Evolutionary conservation across 257 asterid genomes (phyloP), one percentile per base, ranked within the genome.

Genomic region (Solanum bulbocastanum): DNA sequence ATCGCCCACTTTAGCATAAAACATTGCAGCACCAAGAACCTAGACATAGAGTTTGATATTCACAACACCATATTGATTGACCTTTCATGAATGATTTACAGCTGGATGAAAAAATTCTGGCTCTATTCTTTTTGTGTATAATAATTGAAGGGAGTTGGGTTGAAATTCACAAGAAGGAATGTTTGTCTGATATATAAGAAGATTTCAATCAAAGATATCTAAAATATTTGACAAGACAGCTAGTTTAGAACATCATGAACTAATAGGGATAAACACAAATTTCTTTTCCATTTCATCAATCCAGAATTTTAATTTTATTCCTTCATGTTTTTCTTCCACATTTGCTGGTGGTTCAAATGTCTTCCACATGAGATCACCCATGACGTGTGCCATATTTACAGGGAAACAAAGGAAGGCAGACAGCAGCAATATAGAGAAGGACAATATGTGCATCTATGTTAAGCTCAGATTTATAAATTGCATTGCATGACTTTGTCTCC

Each of bases 21-120:
- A 93, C 99, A 96, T 96, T 87, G 98, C 99, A 69, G 99, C 99
- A 83, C 99, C 99, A 89, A 96, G 94, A 89, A 96, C 99, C 98
- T 96, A 87, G 89, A 86, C 58, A 73, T 81, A 91, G 12, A 86
- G n/a, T 83, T 36, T 35, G 12, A 49, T 18, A 49, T 32, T 76
- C 85, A 82, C 85, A 39, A 18, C 25, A 76, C 83, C 72, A 88
- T 49, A 20, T 82, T 30, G 42, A 30, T 81, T 9, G 37, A 46
- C 85, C 68, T 46, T 81, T 16, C 27, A 44, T 81, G 68, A 68
- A 81, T 79, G 25, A 44, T 81, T 81, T 44, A 46, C 68, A 79
- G 66, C 85, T 27, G 39, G 66, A 79, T 44, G 66, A 79, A 62
- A 79, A 78, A 79, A 27, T 46, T 44, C 39, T 44, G 66, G 85